Evolutionary conservation across 495 filamentous ascomycete species (phyloP).

Genomic region (Bacidia rubella): DNA sequence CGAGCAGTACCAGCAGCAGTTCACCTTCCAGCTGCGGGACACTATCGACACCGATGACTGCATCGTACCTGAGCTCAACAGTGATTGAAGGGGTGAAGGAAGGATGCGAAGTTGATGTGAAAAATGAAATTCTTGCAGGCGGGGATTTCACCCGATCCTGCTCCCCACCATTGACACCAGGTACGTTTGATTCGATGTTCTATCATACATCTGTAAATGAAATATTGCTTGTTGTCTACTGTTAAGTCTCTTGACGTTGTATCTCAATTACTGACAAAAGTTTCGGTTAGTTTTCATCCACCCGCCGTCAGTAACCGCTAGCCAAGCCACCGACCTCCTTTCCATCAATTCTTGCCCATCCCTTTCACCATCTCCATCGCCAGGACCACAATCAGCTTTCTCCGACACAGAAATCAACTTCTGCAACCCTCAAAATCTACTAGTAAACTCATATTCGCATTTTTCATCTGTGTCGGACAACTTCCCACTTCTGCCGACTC

Average conservation of each 20-base stretch:
- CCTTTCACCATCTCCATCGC: constrained; percentile 63
- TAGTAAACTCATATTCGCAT: constrained; percentile 45
- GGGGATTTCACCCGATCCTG: constrained; percentile 62
- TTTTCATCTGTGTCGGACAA: constrained; percentile 35
- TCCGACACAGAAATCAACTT: constrained; percentile 66
- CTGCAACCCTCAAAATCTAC: constrained; percentile 87
- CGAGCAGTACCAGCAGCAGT: constrained; percentile 75
- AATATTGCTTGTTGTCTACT: constrained; percentile 14
- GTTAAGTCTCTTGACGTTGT: too few species aligned
- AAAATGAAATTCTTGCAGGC: constrained; percentile 61
- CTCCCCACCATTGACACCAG: constrained; percentile 85
- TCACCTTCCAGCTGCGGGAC: constrained; percentile 64
- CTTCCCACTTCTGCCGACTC: constrained; percentile 54
- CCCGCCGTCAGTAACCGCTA: constrained; percentile 51
- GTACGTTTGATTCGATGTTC: constrained; percentile 66
- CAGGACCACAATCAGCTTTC: constrained; percentile 45
- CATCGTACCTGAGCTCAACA: constrained; percentile 61
- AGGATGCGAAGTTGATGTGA: constrained; percentile 59
- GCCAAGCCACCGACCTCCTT: constrained; percentile 56
- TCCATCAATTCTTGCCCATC: constrained; percentile 67
- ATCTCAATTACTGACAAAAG: constrained; percentile 15
- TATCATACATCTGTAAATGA: too few species aligned
- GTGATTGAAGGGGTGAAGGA: constrained; percentile 71
- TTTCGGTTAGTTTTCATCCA: constrained; percentile 62
- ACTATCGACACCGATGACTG: constrained; percentile 69